Percentiles rank a stretch among this genome's conserved stretches.
Evolutionary conservation across 768 basidiomycete species (phyloP).

Genomic region (Asterophora lycoperdoides): DNA sequence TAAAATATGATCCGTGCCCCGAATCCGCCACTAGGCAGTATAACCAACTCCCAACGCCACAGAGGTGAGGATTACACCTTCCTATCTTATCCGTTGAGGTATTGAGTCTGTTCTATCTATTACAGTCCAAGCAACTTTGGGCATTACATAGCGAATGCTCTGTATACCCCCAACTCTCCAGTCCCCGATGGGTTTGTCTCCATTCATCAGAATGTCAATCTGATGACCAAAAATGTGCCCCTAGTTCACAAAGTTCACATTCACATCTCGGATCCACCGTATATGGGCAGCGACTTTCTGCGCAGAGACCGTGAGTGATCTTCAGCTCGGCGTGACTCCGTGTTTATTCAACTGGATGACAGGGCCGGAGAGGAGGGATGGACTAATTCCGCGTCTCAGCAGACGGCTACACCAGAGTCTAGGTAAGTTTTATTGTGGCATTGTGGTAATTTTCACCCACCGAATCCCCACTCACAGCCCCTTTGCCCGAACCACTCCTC

Average conservation of each 20-base stretch:
- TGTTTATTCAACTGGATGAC: slow-evolving; percentile 3
- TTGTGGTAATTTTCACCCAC: slow-evolving; percentile 4
- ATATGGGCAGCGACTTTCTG: slow-evolving; percentile 12
- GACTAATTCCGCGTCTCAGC: slow-evolving; percentile 23
- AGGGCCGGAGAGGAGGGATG: slow-evolving; percentile 22
- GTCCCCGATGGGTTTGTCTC: slow-evolving; percentile 19
- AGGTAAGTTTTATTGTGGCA: slow-evolving; percentile 27
- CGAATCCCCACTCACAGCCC: slow-evolving; percentile 16
- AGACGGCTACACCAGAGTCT: slow-evolving; percentile 44
- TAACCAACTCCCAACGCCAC: slow-evolving; percentile 35
- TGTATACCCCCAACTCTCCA: slow-evolving; percentile 27
- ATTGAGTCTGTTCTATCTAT: not conserved
- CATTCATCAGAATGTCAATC: not conserved
- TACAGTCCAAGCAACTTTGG: slow-evolving; percentile 27
- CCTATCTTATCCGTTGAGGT: not conserved
- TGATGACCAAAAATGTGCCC: not conserved
- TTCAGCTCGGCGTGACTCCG: not conserved
- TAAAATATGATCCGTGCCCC: slow-evolving; percentile 13
- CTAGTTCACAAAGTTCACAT: slow-evolving; percentile 17
- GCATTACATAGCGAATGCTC: slow-evolving; percentile 19
- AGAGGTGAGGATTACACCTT: slow-evolving; percentile 13
- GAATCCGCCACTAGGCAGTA: slow-evolving; percentile 22
- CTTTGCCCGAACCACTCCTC: slow-evolving; percentile 19
- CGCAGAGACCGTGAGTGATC: slow-evolving; percentile 13
- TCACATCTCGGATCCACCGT: slow-evolving; percentile 7